Evolutionary conservation across 768 basidiomycete genomes (phyloP).

Genomic region (Leccinum ochraceum): DNA sequence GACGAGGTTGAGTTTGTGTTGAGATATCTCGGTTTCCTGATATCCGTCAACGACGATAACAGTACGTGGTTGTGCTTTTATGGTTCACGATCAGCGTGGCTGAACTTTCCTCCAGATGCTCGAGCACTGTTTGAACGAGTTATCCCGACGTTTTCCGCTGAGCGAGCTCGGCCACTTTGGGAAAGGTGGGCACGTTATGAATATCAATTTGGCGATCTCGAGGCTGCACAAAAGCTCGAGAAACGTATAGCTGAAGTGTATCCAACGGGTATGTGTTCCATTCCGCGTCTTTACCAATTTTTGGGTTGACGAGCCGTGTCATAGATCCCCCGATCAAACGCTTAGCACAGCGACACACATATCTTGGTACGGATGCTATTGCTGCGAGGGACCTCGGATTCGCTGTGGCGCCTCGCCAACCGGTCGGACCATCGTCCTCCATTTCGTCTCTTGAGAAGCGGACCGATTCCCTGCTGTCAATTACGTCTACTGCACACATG

Average conservation of each 20-base stretch:
- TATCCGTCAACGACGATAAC: conserved; percentile 92
- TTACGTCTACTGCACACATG: conserved; percentile 31
- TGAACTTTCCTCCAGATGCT: conserved; percentile 63
- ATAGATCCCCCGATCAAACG: conserved; percentile 89
- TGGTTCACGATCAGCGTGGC: conserved; percentile 1
- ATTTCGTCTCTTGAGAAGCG: conserved; percentile 33
- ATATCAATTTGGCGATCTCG: conserved; percentile 92
- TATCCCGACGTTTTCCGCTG: conserved; percentile 72
- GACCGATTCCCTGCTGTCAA: conserved; percentile 38
- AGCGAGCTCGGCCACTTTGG: conserved; percentile 86
- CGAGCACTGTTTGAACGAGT: conserved; percentile 93
- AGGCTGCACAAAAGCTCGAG: conserved; percentile 86
- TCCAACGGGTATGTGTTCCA: conserved; percentile 61
- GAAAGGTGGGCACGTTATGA: conserved; percentile 96
- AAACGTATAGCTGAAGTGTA: conserved; percentile 87
- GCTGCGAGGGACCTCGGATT: conserved; percentile 88
- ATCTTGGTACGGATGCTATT: conserved; percentile 82
- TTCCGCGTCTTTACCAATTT: background rate
- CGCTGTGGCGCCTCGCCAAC: conserved; percentile 45
- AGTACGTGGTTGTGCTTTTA: conserved; percentile 54
- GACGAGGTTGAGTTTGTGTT: conserved; percentile 85
- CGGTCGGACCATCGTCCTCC: conserved; percentile 19
- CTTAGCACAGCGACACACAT: conserved; percentile 78
- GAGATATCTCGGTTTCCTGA: conserved; percentile 89
- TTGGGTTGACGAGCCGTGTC: background rate